A percentile compares a stretch with the other conserved stretches of the same genome.
Evolutionary conservation across 164 flowering plant genomes (phyloP).

Genomic region (Echeveria elegans): DNA sequence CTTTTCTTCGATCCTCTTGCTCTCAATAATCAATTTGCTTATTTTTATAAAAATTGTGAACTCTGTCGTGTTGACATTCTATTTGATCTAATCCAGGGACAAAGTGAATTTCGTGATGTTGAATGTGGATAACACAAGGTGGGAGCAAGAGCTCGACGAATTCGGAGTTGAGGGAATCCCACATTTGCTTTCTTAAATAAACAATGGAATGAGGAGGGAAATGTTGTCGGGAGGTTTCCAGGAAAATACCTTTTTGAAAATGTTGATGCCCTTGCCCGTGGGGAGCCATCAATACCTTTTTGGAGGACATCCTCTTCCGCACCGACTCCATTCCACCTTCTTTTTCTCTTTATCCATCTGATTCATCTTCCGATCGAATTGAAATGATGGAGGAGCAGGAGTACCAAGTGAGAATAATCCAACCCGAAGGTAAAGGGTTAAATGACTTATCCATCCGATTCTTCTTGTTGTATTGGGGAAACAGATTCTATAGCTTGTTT

Average conservation of each 20-base stretch:
- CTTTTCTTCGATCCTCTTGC: not conserved
- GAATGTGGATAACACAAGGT: constrained; percentile 96
- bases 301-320: too few species aligned
- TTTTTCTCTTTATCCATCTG: too few species aligned
- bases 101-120: constrained; percentile 92
- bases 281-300: constrained; percentile 70
- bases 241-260: constrained; percentile 60
- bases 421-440: too few species aligned
- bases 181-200: constrained; percentile 86
- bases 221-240: constrained; percentile 84
- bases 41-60: not conserved
- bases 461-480: too few species aligned
- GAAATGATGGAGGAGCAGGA: too few species aligned
- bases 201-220: constrained; percentile 89
- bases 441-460: too few species aligned
- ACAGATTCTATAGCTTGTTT: too few species aligned
- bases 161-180: constrained; percentile 99
- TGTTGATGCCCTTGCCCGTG: constrained; percentile 74
- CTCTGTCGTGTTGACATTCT: not conserved
- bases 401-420: too few species aligned
- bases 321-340: too few species aligned
- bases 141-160: constrained; percentile 99
- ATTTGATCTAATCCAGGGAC: constrained; percentile 30
- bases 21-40: not conserved
- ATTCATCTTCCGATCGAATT: too few species aligned